A percentile compares a stretch with the other conserved stretches of the same genome.
These are phyloP conservation scores for Arxiozyma telluris DNA, from an alignment of 1,139 yeast species.

Conservation along the genomic window DNA sequence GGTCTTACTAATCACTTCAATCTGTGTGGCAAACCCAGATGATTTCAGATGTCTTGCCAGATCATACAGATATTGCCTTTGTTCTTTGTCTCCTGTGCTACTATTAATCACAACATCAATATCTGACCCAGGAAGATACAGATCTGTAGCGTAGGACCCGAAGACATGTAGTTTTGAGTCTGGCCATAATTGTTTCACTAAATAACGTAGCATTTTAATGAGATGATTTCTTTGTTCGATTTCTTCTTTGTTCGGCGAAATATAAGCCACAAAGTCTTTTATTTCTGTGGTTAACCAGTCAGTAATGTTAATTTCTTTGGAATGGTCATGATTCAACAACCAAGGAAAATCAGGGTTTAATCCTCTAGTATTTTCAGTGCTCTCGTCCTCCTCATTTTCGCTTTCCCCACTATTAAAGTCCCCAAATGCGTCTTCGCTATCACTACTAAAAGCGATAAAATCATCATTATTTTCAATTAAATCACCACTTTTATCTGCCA, in stretches of 20 bases:
- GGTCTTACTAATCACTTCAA: constrained; percentile 85
- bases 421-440: constrained; percentile 18
- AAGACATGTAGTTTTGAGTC: constrained; percentile 78
- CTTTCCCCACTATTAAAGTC: constrained; percentile 25
- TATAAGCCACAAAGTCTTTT: constrained; percentile 74
- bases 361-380: neutral
- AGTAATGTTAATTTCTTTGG: constrained; percentile 63
- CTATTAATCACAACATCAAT: constrained; percentile 89
- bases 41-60: constrained; percentile 63
- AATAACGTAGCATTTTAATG: constrained; percentile 48
- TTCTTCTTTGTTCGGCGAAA: constrained; percentile 78
- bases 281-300: constrained; percentile 88
- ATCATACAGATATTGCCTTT: constrained; percentile 60
- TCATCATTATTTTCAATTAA: constrained; percentile 32
- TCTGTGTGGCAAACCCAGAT: constrained; percentile 54
- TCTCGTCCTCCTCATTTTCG: constrained; percentile 17
- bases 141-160: constrained; percentile 92
- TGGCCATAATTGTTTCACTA: constrained; percentile 62
- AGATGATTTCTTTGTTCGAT: constrained; percentile 61
- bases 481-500: neutral
- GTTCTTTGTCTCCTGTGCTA: constrained; percentile 53
- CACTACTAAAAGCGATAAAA: constrained; percentile 31
- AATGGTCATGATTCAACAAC: constrained; percentile 69
- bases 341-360: constrained; percentile 44
- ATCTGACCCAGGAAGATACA: constrained; percentile 92